Evolutionary conservation across 192 early-diverging fungal species (phyloP), one percentile per base, ranked within the genome.

Genomic region (Podila clonocystis): DNA sequence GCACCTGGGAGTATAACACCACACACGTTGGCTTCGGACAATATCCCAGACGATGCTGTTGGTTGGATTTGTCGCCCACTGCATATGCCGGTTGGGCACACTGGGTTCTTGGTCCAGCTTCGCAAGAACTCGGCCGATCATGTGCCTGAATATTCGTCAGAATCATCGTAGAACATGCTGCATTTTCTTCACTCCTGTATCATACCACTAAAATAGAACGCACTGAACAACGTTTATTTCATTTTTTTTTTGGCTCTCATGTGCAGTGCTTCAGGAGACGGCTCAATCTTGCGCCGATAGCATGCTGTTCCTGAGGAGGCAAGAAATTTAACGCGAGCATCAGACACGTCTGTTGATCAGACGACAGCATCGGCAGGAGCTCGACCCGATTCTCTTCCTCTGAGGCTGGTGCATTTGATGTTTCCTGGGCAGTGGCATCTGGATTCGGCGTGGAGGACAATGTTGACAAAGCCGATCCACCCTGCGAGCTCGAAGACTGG

Each of bases 81-180:
- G 11, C 88, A 89, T 26, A 83, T 74, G 63, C 88, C 85, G 0
- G 70, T 55, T 1, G 85, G 86, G 0, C 88, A 89, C 67, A 89
- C 88, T 0, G 88, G 86, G 13, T 89, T 89, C 65, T 73, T 89
- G 20, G 88, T 88, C 31, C 83, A 82, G 29, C 73, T 86, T 24
- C 86, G 85, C 62, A 88, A 82, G 49, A 80, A 38, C 30, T 79
- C 45, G 24, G 41, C 41, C 41, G 41, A 45, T 45, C 12, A 45
- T 15, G 13, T 45, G 13, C 15, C 41, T 45, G 41, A 15, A 45
- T 2, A 1, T 4, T 12, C 41, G 2, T 17, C 15, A 45, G 41
- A 45, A 45, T 9, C 41, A 45, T 17, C 41, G 17, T 45, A 45
- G 41, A 41, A 45, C 41, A 12, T 45, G 41, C 34, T 36, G 34